A percentile compares a stretch with the other conserved stretches of the same genome.
Conservation (phyloP, 2,329 filamentous ascomycete species). For the Byssothecium circinans region DNA sequence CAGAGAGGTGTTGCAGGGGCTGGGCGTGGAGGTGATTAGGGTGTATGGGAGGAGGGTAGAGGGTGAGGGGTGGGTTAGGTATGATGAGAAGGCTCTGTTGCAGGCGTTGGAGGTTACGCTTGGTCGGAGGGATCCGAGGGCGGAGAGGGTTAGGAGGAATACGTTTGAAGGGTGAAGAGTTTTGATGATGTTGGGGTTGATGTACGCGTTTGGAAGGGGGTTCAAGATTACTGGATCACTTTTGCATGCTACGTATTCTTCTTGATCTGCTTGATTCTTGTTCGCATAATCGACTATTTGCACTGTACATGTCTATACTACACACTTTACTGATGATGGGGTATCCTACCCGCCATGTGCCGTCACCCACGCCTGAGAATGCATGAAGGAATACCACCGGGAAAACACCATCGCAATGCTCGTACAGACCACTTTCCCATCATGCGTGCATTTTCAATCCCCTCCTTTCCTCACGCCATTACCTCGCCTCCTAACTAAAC, state of each 20-base stretch:
- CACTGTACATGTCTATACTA: background rate
- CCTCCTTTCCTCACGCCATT: background rate
- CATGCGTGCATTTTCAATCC: background rate
- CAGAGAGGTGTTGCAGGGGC: conserved; percentile 59
- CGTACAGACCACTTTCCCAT: background rate
- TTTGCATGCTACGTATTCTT: too few species aligned
- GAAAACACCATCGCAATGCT: background rate
- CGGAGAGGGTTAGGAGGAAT: conserved; percentile 8
- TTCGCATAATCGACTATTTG: background rate
- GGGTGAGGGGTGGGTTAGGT: conserved; percentile 61
- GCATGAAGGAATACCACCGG: background rate
- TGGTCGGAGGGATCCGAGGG: conserved; percentile 62
- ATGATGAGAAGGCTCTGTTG: conserved; percentile 73
- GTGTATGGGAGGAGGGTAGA: conserved; percentile 71
- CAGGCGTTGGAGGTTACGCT: conserved; percentile 78
- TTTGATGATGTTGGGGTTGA: too few species aligned
- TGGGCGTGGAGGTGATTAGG: conserved; percentile 77
- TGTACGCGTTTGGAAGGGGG: too few species aligned
- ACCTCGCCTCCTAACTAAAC: background rate
- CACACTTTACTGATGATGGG: background rate
- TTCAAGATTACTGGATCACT: too few species aligned
- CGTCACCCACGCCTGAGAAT: background rate
- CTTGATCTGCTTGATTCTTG: too few species aligned
- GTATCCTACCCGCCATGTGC: background rate
- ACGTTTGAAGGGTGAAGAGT: conserved; percentile 4